phyloP scores from a whole-genome alignment of 1,284 basidiomycete genomes.

The Agaricales sp. region DNA sequence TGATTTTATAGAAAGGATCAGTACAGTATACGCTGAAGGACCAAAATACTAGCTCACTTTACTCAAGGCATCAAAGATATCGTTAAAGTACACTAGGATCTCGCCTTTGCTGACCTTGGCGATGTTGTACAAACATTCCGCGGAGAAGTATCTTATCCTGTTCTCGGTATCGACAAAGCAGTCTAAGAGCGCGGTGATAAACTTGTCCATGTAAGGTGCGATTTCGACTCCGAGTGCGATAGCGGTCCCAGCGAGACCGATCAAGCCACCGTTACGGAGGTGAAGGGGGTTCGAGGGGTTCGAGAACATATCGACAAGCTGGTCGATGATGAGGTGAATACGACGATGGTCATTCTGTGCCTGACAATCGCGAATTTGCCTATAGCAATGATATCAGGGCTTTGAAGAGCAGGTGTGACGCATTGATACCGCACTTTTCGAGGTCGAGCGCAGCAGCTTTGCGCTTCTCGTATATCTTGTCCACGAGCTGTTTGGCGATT shows the following conservation, averaged over 20 bases:
- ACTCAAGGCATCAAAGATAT: constrained; percentile 94
- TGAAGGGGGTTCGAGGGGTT: constrained; percentile 75
- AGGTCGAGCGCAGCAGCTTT: constrained; percentile 93
- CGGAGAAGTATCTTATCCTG: constrained; percentile 93
- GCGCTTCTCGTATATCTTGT: constrained; percentile 92
- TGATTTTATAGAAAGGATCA: constrained; percentile 5
- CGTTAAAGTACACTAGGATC: constrained; percentile 95
- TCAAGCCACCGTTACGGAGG: constrained; percentile 90
- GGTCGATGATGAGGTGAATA: constrained; percentile 86
- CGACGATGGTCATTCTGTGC: constrained; percentile 71
- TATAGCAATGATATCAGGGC: constrained; percentile 19
- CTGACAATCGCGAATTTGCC: constrained; percentile 83
- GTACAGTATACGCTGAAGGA: constrained; percentile 4
- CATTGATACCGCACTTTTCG: constrained; percentile 65
- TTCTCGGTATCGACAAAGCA: constrained; percentile 96
- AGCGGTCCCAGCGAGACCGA: constrained; percentile 92
- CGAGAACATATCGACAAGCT: constrained; percentile 88
- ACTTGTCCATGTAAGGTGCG: constrained; percentile 88
- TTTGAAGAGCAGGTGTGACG: not conserved
- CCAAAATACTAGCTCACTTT: constrained; percentile 53
- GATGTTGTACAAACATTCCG: constrained; percentile 98
- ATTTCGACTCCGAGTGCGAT: constrained; percentile 93
- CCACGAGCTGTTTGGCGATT: constrained; percentile 66
- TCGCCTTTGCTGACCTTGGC: constrained; percentile 98
- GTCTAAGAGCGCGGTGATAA: constrained; percentile 83